Evolutionary conservation across 441 rosid genomes (phyloP), one percentile per base, ranked within the genome.

Genomic region (Pelargonium fulgidum): DNA sequence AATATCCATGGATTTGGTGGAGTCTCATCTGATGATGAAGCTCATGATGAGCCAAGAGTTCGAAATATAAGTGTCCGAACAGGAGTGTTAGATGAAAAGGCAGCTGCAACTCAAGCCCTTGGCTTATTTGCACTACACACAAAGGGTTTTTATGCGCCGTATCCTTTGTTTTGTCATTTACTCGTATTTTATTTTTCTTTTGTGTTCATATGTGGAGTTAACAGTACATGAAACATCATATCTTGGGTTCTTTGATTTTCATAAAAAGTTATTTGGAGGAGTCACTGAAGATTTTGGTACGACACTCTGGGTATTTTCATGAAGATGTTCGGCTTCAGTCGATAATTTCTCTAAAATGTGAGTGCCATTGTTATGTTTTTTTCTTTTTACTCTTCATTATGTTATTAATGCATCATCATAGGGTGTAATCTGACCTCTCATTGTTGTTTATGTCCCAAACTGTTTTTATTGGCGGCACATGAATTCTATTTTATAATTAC

Each of bases 291-390:
- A 91, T 92, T 81, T 82, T 95, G 90, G 84, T 83, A 16, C 86
- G 85, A 77, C 96, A 92, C 81, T 87, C 97, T 6, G 85, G 69
- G 39, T 95, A 95, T 82, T 95, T 95, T 83, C 99, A 95, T 75
- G 99, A 95, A 85, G 99, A 95, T 86, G 98, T 92, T 68, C 89
- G 98, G 70, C 91, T 92, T 76, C 99, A 95, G 79, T 98, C 99
- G 66, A 70, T 95, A 66, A 87, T 86, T 74, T 78, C 89, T 74
- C 82, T 92, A 81, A 91, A 92, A 81, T 72, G 99, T 95, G 70
- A 88, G 97, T 85, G 65, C 71, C 69, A 47, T 24, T 71, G 17
- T 62, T 36, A 48, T 26, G 62, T 36, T 36, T 5, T 5, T 50
- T 50, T 3, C 1, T 50, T 13, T 2, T 48, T 13, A 12, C 4